Evolutionary conservation across 768 basidiomycete genomes (phyloP).

Genomic region (Porphyrellus cyaneotinctus): DNA sequence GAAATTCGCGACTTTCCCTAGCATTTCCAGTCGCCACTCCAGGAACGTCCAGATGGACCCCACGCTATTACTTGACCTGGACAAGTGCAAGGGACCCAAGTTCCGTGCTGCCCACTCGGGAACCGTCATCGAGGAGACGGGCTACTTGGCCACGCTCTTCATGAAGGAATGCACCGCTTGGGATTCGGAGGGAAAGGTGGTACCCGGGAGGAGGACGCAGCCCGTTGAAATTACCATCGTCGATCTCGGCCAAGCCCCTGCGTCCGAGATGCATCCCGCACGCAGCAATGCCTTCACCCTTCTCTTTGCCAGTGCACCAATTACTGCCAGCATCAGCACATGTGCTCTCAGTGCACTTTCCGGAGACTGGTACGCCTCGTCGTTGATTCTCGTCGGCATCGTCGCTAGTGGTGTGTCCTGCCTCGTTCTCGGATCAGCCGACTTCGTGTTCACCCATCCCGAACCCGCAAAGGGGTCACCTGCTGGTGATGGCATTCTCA

Average conservation of each 20-base stretch:
- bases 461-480: slow-evolving; percentile 24
- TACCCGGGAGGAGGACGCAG: slow-evolving; percentile 10
- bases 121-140: slow-evolving; percentile 45
- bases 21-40: slow-evolving; percentile 1
- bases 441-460: slow-evolving; percentile 19
- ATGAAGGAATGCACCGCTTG: slow-evolving; percentile 13
- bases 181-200: slow-evolving; percentile 7
- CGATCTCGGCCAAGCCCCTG: slow-evolving; percentile 9
- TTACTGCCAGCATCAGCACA: slow-evolving; percentile 17
- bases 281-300: neutral
- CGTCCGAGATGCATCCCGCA: slow-evolving; percentile 4
- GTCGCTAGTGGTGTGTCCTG: slow-evolving; percentile 28
- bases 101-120: slow-evolving; percentile 70
- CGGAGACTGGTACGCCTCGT: slow-evolving; percentile 26
- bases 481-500: slow-evolving; percentile 28
- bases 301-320: slow-evolving; percentile 18
- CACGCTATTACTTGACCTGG: slow-evolving; percentile 14
- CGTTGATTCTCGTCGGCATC: slow-evolving; percentile 32
- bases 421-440: slow-evolving; percentile 23
- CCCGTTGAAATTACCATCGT: slow-evolving; percentile 11
- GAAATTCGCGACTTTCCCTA: slow-evolving; percentile 5
- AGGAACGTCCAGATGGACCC: slow-evolving; percentile 18
- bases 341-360: slow-evolving; percentile 19
- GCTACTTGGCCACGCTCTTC: slow-evolving; percentile 53
- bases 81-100: slow-evolving; percentile 33